Conservation (phyloP, 306 rosid species). For the Lupinus albus region DNA sequence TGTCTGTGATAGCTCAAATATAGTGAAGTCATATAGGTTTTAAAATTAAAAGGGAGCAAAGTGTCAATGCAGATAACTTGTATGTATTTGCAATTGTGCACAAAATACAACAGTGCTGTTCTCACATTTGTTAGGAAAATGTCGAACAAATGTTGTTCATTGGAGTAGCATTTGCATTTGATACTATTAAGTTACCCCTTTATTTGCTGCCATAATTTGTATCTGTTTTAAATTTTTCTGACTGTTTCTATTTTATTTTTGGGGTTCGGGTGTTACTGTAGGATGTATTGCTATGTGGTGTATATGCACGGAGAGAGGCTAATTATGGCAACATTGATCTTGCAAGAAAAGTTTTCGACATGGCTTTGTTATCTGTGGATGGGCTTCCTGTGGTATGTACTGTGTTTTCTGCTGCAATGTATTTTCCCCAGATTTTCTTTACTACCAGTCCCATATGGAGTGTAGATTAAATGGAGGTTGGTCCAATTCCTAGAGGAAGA, state of each 20-base stretch:
- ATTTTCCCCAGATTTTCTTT: not conserved
- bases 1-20: slow-evolving; percentile 2
- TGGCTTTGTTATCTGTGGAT: slow-evolving; percentile 81
- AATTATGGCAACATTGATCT: slow-evolving; percentile 73
- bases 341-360: slow-evolving; percentile 93
- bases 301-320: slow-evolving; percentile 93
- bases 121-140: slow-evolving; percentile 22
- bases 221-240: slow-evolving; percentile 25
- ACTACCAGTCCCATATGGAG: too few species aligned
- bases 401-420: slow-evolving; percentile 21
- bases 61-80: not conserved
- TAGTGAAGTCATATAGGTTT: not conserved
- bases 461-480: too few species aligned
- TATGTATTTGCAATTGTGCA: slow-evolving; percentile 9
- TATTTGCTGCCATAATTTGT: slow-evolving; percentile 19
- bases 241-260: slow-evolving; percentile 13
- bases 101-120: slow-evolving; percentile 6
- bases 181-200: not conserved
- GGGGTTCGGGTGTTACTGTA: slow-evolving; percentile 35
- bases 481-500: too few species aligned
- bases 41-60: slow-evolving; percentile 4
- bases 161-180: slow-evolving; percentile 24
- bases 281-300: slow-evolving; percentile 91
- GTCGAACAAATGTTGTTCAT: slow-evolving; percentile 4
- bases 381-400: slow-evolving; percentile 75